These are phyloP conservation scores for Fusarium humuli DNA, from an alignment of 2,329 filamentous ascomycete species.

Conservation along the genomic window DNA sequence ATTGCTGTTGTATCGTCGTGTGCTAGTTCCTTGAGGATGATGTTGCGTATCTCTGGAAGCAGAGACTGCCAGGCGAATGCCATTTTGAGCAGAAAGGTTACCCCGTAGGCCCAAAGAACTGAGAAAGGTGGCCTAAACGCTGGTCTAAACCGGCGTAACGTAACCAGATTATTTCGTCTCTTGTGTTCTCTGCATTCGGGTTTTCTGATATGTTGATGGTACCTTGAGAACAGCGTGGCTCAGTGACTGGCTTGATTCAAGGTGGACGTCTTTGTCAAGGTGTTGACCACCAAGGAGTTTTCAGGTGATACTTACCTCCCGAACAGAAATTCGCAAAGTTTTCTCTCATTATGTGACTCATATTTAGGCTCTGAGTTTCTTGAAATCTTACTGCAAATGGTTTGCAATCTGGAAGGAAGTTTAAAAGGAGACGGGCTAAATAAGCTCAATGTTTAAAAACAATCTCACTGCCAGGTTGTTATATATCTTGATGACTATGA, in stretches of 20 bases:
- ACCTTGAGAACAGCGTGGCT: background rate
- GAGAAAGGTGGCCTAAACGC: background rate
- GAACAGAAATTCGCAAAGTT: background rate
- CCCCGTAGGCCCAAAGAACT: background rate
- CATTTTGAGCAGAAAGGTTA: background rate
- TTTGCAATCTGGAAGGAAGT: background rate
- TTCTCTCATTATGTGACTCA: background rate
- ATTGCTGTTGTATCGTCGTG: background rate
- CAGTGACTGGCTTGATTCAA: background rate
- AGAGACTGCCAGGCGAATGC: background rate
- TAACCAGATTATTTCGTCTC: background rate
- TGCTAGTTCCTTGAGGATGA: background rate
- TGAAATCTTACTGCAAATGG: background rate
- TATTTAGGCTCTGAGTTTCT: background rate
- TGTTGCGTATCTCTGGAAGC: background rate
- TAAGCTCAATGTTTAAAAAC: background rate
- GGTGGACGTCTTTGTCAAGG: background rate
- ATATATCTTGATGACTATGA: background rate
- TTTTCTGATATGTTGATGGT: background rate
- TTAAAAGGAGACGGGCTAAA: background rate
- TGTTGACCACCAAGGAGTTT: background rate
- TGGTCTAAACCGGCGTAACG: background rate
- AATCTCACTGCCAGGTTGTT: background rate
- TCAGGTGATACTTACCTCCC: background rate
- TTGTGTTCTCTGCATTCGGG: accelerated